Conservation (phyloP, 257 asterid genomes). For the Ophiorrhiza pumila region DNA sequence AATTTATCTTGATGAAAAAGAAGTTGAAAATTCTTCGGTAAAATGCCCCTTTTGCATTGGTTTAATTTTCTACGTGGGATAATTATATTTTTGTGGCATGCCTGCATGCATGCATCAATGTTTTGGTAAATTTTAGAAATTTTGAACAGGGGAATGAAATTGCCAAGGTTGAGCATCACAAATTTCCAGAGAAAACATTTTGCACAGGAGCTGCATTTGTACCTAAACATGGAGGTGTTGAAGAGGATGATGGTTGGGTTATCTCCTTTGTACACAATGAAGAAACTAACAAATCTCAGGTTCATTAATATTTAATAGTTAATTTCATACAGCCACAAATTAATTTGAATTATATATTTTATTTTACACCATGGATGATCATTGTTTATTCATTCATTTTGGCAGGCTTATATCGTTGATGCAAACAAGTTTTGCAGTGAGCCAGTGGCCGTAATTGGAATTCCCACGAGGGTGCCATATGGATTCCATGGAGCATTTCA, state of each 20-base stretch:
- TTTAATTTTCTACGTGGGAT: neutral
- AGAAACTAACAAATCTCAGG: slow-evolving; percentile 42
- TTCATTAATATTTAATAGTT: too few species aligned
- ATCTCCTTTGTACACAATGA: slow-evolving; percentile 46
- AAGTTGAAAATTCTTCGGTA: slow-evolving; percentile 14
- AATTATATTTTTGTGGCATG: too few species aligned
- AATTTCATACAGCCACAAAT: too few species aligned
- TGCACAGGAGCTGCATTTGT: slow-evolving; percentile 52
- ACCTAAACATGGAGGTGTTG: slow-evolving; percentile 27
- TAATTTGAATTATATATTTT: too few species aligned
- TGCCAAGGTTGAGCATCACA: slow-evolving; percentile 39
- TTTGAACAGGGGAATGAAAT: slow-evolving; percentile 2
- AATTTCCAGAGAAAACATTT: slow-evolving; percentile 40
- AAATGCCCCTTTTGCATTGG: neutral
- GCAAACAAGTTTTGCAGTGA: slow-evolving; percentile 28
- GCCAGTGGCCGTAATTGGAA: slow-evolving; percentile 25
- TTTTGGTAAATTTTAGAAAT: neutral
- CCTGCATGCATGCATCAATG: too few species aligned
- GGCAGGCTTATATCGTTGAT: slow-evolving; percentile 34
- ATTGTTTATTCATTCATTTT: too few species aligned
- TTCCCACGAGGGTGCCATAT: slow-evolving; percentile 37
- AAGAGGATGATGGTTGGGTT: slow-evolving; percentile 65
- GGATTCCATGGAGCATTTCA: slow-evolving; percentile 40
- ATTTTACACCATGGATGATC: too few species aligned
- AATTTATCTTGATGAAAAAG: slow-evolving; percentile 31